Percentiles rank a stretch among this genome's conserved stretches.
phyloP scores from a whole-genome alignment of 225 moss, liverwort and hornwort genomes.

The Bryum argenteum region DNA sequence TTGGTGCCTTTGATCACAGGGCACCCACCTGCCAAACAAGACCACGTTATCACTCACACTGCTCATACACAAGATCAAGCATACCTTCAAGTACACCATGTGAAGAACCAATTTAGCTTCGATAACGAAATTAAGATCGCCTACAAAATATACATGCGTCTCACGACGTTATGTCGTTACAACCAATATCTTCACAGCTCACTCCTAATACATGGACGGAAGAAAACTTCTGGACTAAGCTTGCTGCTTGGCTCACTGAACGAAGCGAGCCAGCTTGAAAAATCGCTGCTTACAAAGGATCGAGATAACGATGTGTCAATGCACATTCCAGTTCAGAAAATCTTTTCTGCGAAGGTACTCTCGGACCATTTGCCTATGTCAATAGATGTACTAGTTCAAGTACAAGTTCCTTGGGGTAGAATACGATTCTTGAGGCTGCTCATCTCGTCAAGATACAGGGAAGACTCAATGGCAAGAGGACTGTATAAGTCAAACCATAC shows the following conservation, averaged over 20 bases:
- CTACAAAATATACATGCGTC: background rate
- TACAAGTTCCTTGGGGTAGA: background rate
- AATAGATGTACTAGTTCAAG: background rate
- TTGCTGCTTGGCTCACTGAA: background rate
- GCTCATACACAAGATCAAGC: background rate
- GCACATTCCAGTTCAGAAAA: background rate
- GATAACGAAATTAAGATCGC: background rate
- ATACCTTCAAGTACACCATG: constrained; percentile 1
- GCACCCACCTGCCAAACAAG: constrained; percentile 70
- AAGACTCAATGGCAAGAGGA: background rate
- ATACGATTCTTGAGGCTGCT: background rate
- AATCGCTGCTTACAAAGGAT: too few species aligned
- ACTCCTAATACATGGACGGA: too few species aligned
- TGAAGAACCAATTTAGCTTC: background rate
- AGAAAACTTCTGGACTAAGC: too few species aligned
- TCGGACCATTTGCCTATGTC: background rate
- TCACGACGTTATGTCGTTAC: too few species aligned
- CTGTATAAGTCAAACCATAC: background rate
- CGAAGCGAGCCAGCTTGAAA: background rate
- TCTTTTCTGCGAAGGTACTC: background rate
- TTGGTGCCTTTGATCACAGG: constrained; percentile 88
- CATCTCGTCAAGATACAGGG: background rate
- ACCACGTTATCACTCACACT: background rate
- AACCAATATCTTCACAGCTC: too few species aligned
- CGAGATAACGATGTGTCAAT: background rate